Conservation (phyloP, 345 rosid species). For the Pugionium cornutum region DNA sequence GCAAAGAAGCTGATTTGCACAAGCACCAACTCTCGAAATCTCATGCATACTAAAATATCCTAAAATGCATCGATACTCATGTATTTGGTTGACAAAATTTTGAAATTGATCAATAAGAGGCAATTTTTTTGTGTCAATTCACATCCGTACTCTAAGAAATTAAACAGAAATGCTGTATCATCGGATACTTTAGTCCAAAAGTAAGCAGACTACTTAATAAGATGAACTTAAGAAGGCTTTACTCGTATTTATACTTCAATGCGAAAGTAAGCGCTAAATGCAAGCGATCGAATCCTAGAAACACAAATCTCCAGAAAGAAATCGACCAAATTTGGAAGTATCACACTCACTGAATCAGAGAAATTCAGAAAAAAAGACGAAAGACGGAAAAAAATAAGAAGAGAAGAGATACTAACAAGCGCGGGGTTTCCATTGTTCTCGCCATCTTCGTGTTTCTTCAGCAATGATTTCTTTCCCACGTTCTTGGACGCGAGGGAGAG, state of each 20-base stretch:
- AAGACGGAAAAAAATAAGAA: neutral
- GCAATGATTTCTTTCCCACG: slow-evolving; percentile 21
- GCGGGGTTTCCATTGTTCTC: slow-evolving; percentile 24
- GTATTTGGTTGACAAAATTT: neutral
- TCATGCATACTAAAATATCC: neutral
- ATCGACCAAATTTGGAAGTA: slow-evolving; percentile 19
- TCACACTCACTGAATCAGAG: slow-evolving; percentile 3
- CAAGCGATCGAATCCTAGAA: slow-evolving; percentile 5
- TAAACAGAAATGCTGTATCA: slow-evolving; percentile 4
- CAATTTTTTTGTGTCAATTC: slow-evolving; percentile 1
- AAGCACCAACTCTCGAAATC: slow-evolving; percentile 4
- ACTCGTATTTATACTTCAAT: neutral
- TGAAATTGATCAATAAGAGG: slow-evolving; percentile 15
- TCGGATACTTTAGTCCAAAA: neutral
- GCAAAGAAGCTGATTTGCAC: neutral
- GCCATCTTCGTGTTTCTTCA: slow-evolving; percentile 31
- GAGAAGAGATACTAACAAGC: slow-evolving; percentile 22
- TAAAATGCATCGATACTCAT: neutral
- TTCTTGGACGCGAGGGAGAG: slow-evolving; percentile 35
- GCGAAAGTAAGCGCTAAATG: slow-evolving; percentile 14
- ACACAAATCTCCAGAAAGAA: slow-evolving; percentile 22
- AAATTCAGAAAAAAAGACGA: slow-evolving; percentile 4
- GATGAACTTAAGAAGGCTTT: neutral
- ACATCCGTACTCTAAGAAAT: neutral
- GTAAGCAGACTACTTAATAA: too few relatives aligned